Evolutionary conservation across 1,139 yeast genomes (phyloP).

Genomic region (Kodamaea anthophila): DNA sequence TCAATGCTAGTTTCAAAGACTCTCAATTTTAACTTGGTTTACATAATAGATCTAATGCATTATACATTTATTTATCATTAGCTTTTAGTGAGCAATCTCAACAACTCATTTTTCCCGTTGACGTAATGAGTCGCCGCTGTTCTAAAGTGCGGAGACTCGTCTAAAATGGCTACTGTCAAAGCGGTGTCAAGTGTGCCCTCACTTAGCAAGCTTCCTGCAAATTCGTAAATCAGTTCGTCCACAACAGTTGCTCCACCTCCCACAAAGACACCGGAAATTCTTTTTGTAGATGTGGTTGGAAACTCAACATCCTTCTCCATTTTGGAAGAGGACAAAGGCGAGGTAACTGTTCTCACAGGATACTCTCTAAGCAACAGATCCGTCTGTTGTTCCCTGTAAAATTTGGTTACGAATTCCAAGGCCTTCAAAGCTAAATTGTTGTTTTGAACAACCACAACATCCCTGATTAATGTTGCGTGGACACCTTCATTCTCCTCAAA

Average conservation of each 20-base stretch:
- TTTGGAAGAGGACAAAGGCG: constrained; percentile 1
- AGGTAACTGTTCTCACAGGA: constrained; percentile 14
- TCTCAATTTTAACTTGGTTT: constrained; percentile 18
- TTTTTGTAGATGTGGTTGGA: constrained; percentile 8
- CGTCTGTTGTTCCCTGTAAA: constrained; percentile 19
- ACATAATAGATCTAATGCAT: not conserved
- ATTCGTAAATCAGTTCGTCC: constrained; percentile 65
- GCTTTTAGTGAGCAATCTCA: constrained; percentile 38
- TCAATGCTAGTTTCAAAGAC: constrained; percentile 41
- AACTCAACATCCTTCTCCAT: not conserved
- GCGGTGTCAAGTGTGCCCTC: constrained; percentile 34
- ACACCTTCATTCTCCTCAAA: constrained; percentile 49
- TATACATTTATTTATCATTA: constrained; percentile 1
- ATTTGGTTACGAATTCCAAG: constrained; percentile 39
- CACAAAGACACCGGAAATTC: constrained; percentile 41
- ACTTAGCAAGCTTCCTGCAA: constrained; percentile 41
- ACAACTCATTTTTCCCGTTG: constrained; percentile 72
- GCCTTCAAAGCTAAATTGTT: constrained; percentile 49
- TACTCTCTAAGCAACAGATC: constrained; percentile 20
- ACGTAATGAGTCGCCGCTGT: constrained; percentile 67
- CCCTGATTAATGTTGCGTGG: constrained; percentile 72
- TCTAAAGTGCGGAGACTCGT: constrained; percentile 30
- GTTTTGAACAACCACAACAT: constrained; percentile 63
- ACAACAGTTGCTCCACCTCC: constrained; percentile 68
- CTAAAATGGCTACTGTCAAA: constrained; percentile 57